Evolutionary conservation across 78 protist species (phyloP), one percentile per base, ranked within the genome.

Genomic region (Neovahlkampfia damariscottae): DNA sequence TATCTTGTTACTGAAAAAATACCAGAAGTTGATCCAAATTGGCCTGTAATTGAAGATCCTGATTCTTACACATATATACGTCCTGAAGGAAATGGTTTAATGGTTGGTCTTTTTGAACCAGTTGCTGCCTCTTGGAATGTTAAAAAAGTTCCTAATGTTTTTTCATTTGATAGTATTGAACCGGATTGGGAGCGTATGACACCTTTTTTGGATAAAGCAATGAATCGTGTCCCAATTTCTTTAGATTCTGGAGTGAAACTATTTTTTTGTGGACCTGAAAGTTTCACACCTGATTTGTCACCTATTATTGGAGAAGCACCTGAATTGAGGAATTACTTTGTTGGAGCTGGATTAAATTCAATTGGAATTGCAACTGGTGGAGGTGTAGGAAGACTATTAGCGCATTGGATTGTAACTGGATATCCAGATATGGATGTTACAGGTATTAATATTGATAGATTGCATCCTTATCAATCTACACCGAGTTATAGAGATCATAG

Each of bases 31-130:
- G 31, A 59, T 36, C 50, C 74, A 30, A 5, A 4, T 38, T 66
- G 67, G 74, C 87, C 87, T 38, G 81, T 83, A 38, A 41, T 83
- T 9, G 70, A 62, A 28, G 87, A 83, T 58, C 87, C 87, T 1
- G 36, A 40, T 9, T 4, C 19, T 8, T 72, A 37, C 74, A 66
- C 82, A 40, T 83, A 71, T 82, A 37, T 73, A 10, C 71, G 86
- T 27, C 58, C 35, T 3, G 67, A 59, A 73, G 81, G 82, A 32
- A 82, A 66, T 8, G 86, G 86, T 7, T 40, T 82, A 2, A 38
- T 82, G 40, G 77, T 73, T 5, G 86, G 86, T 10, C 39, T 40
- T 5, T 82, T 82, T 10, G 86, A 82, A 38, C 28, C 67, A 36
- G 9, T 62, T 32, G 86, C 71, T 4, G 74, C 72, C 27, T 30